A percentile compares a stretch with the other conserved stretches of the same genome.
Evolutionary conservation across 176 grass and related monocot species (phyloP).

Genomic region (Aegilops speltoides): DNA sequence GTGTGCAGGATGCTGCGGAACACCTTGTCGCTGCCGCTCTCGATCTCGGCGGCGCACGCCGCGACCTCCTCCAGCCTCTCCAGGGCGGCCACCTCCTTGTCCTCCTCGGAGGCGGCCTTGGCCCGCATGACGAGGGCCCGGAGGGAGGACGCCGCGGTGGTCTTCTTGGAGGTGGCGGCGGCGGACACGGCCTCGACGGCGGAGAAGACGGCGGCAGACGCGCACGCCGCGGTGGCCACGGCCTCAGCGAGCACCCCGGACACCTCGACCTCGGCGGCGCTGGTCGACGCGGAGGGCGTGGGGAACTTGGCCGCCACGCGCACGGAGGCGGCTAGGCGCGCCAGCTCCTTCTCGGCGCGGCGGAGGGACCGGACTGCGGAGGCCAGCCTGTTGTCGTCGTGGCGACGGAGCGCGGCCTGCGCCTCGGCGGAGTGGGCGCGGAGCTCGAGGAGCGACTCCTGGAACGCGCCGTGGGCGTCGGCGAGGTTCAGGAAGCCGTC

Average conservation of each 20-base stretch:
- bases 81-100: constrained; percentile 12
- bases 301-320: constrained; percentile 6
- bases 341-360: constrained; percentile 44
- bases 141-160: neutral
- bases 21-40: constrained; percentile 45
- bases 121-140: constrained; percentile 14
- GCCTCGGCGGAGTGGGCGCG: constrained; percentile 32
- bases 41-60: constrained; percentile 27
- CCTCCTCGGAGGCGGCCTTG: constrained; percentile 12
- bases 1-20: constrained; percentile 45
- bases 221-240: neutral
- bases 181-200: constrained; percentile 24
- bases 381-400: constrained; percentile 21
- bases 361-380: constrained; percentile 37
- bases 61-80: constrained; percentile 27
- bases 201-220: constrained; percentile 30
- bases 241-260: constrained; percentile 36
- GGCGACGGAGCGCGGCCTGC: constrained; percentile 49
- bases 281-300: neutral
- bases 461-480: constrained; percentile 64
- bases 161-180: constrained; percentile 22
- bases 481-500: constrained; percentile 60
- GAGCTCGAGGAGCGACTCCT: constrained; percentile 36
- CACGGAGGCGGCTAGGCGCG: constrained; percentile 28
- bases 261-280: constrained; percentile 31